phyloP scores from a whole-genome alignment of 164 flowering plant genomes.

The Amborella trichopoda region DNA sequence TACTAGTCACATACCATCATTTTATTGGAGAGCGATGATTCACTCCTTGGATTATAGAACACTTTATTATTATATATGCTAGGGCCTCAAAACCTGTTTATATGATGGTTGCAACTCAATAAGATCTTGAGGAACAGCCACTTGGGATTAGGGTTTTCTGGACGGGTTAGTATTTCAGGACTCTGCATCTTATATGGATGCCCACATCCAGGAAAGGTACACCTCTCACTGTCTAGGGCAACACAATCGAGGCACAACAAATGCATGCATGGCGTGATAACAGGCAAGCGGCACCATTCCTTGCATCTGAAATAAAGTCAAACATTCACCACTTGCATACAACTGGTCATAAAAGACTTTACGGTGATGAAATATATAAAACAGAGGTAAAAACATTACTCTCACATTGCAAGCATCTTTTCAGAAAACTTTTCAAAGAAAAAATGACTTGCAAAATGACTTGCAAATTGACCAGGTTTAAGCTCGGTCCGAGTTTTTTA shows the following conservation, averaged over 20 bases:
- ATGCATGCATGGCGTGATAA: slow-evolving; percentile 95
- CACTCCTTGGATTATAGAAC: too few species aligned
- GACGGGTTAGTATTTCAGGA: slow-evolving; percentile 80
- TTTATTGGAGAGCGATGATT: too few species aligned
- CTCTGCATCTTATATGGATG: slow-evolving; percentile 77
- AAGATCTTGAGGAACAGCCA: slow-evolving; percentile 99
- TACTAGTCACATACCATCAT: too few species aligned
- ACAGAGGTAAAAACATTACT: too few species aligned
- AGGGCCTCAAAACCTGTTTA: slow-evolving; percentile 82
- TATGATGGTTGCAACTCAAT: slow-evolving; percentile 98
- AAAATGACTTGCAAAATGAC: too few species aligned
- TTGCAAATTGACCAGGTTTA: too few species aligned
- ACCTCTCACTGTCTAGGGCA: slow-evolving; percentile 70
- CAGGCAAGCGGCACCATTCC: slow-evolving; percentile 92
- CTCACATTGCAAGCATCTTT: too few species aligned
- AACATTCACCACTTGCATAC: neutral
- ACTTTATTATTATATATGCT: too few species aligned
- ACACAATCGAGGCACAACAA: slow-evolving; percentile 88
- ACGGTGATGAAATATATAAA: too few species aligned
- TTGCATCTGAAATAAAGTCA: slow-evolving; percentile 43
- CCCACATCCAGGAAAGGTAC: slow-evolving; percentile 79
- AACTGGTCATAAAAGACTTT: too few species aligned
- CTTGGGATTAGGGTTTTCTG: slow-evolving; percentile 94
- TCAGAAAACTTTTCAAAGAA: too few species aligned
- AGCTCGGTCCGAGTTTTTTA: neutral